Evolutionary conservation across 164 flowering plant species (phyloP).

Genomic region (Dillenia turbinata): DNA sequence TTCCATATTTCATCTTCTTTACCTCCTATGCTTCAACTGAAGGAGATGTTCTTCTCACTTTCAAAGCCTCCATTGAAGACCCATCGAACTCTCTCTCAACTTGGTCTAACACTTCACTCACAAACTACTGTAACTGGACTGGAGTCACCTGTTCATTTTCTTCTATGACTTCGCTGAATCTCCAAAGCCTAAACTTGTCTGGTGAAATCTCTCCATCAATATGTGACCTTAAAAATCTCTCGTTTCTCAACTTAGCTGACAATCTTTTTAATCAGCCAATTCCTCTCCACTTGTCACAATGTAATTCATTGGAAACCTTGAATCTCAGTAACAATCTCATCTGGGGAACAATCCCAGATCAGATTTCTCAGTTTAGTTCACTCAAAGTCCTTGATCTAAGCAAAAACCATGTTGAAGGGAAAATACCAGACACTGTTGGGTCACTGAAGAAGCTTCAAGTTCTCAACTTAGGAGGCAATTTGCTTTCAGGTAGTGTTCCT

Average conservation of each 20-base stretch:
- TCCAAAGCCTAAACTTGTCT: constrained; percentile 68
- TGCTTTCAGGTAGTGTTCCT: constrained; percentile 64
- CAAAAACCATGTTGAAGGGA: constrained; percentile 61
- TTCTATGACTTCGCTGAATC: constrained; percentile 47
- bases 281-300: constrained; percentile 70
- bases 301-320: constrained; percentile 45
- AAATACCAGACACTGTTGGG: constrained; percentile 57
- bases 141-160: constrained; percentile 58
- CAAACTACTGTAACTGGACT: constrained; percentile 73
- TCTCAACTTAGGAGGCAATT: constrained; percentile 71
- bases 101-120: constrained; percentile 56
- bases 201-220: constrained; percentile 70
- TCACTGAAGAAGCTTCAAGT: constrained; percentile 41
- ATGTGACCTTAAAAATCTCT: constrained; percentile 49
- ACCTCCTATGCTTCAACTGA: constrained; percentile 36
- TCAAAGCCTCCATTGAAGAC: constrained; percentile 70
- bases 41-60: constrained; percentile 47
- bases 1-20: constrained; percentile 25
- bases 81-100: constrained; percentile 51
- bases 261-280: constrained; percentile 72
- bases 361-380: constrained; percentile 50
- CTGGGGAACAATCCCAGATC: constrained; percentile 84
- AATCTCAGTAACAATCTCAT: constrained; percentile 79
- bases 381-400: constrained; percentile 65
- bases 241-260: constrained; percentile 63